Evolutionary conservation across 2,329 filamentous ascomycete genomes (phyloP).

Genomic region (Lasiodiplodia citricola): DNA sequence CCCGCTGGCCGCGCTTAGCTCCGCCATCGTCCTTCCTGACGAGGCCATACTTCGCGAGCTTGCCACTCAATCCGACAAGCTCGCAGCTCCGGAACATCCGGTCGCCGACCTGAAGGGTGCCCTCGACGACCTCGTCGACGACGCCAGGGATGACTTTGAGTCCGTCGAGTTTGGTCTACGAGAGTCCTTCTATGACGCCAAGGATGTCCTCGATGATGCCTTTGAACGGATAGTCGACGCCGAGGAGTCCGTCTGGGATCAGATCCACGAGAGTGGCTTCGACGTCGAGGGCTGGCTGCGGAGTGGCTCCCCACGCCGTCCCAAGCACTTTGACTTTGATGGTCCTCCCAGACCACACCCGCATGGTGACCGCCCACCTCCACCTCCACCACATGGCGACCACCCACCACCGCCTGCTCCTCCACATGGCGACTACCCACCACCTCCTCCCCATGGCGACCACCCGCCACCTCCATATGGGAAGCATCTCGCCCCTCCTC

Average conservation of each 20-base stretch:
- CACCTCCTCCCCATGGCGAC: slow-evolving; percentile 27
- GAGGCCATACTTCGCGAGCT: slow-evolving; percentile 44
- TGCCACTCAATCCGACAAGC: slow-evolving; percentile 39
- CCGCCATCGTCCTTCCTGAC: slow-evolving; percentile 61
- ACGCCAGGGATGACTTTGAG: slow-evolving; percentile 33
- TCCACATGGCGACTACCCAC: slow-evolving; percentile 30
- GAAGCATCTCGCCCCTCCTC: slow-evolving; percentile 26
- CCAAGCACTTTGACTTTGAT: slow-evolving; percentile 7
- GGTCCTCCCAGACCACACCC: slow-evolving; percentile 5
- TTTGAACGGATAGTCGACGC: slow-evolving; percentile 48
- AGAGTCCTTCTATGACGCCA: slow-evolving; percentile 32
- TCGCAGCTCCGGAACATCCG: slow-evolving; percentile 19
- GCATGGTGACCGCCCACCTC: slow-evolving; percentile 35
- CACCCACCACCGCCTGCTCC: slow-evolving; percentile 40
- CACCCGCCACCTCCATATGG: slow-evolving; percentile 18
- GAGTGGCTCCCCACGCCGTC: slow-evolving; percentile 34
- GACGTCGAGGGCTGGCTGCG: slow-evolving; percentile 56
- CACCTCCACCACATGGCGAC: slow-evolving; percentile 41
- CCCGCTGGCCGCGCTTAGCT: slow-evolving; percentile 55
- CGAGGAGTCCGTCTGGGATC: slow-evolving; percentile 45
- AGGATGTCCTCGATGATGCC: slow-evolving; percentile 51
- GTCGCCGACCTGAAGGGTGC: slow-evolving; percentile 43
- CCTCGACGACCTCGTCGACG: slow-evolving; percentile 38
- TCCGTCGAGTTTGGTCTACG: slow-evolving; percentile 22
- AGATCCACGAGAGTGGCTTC: slow-evolving; percentile 50